Percentiles rank a stretch among this genome's conserved stretches.
Conservation (phyloP, 2,329 filamentous ascomycete genomes). For the Fusarium circinatum region DNA sequence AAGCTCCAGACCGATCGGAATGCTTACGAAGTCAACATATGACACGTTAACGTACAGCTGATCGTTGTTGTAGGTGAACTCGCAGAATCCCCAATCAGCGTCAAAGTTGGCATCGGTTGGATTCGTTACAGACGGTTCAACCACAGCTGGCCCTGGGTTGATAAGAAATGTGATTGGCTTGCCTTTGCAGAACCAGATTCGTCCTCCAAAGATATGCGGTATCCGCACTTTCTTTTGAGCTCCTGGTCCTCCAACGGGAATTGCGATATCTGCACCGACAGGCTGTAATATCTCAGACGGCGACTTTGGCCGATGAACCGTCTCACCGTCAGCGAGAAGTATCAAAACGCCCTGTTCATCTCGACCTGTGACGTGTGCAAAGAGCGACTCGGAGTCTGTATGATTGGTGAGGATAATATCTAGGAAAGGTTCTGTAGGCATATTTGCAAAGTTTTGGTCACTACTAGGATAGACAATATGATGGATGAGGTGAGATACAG, state of each 20-base stretch:
- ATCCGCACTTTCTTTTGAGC: constrained; percentile 69
- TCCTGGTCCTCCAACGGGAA: constrained; percentile 71
- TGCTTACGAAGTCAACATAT: constrained; percentile 78
- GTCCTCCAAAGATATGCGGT: constrained; percentile 75
- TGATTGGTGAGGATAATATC: constrained; percentile 73
- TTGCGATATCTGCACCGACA: constrained; percentile 68
- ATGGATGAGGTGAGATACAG: not conserved
- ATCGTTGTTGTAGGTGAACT: constrained; percentile 71
- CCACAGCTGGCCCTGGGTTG: constrained; percentile 77
- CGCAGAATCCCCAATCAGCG: constrained; percentile 73
- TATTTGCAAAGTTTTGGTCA: constrained; percentile 3
- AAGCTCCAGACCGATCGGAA: constrained; percentile 70
- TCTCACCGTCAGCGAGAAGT: constrained; percentile 72
- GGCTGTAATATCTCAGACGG: constrained; percentile 62
- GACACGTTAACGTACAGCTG: constrained; percentile 76
- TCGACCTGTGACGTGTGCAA: constrained; percentile 75
- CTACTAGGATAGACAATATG: not conserved
- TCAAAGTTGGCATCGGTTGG: constrained; percentile 69
- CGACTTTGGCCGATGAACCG: constrained; percentile 71
- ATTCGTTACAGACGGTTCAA: constrained; percentile 80
- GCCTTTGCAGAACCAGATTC: constrained; percentile 76
- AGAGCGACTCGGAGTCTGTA: constrained; percentile 66
- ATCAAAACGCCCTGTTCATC: constrained; percentile 69
- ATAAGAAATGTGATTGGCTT: constrained; percentile 72
- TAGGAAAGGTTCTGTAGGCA: constrained; percentile 52